Base-by-base conservation (phyloP, 2,329 filamentous ascomycete genomes). In the Aspergillus tubingensis region DNA sequence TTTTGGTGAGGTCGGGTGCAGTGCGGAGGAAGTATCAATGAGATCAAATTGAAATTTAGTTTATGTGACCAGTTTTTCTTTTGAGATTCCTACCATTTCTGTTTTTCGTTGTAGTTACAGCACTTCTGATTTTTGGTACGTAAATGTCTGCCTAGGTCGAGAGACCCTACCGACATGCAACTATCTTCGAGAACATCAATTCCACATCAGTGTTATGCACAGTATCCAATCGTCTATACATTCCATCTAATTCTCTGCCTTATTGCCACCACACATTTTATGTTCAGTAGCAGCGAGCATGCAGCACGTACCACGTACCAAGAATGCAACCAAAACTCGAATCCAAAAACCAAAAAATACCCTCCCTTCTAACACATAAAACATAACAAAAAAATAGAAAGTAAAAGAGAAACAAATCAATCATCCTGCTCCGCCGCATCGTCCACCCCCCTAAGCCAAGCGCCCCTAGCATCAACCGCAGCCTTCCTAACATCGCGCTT, bases 401-500 rank as follows among this genome's bases (percentile, higher is more conserved):
- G 7, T 5, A 27, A 11, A 44, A 44, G 13, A 50, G 11, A 38
- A 41, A 21, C 13, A 23, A 43, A 60, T 68, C 68, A 77, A 44
- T 86, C 83, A 47, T 87, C 85, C 21, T 84, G 83, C 23, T 81
- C 78, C 23, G 81, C 78, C 57, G 83, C 84, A 70, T 88, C 85
- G 68, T 86, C 85, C 47, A 87, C 76, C 13, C 72, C 70, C 59
- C 81, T 80, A 56, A 87, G 70, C 86, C 86, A 89, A 58, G 80
- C 83, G n/a, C 78, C 81, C 54, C 85, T 75, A 63, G 86, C 87
- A 75, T 82, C 82, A 25, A 88, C 86, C 13, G 86, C 87, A 60
- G 85, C 85, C 63, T 84, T 82, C 44, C 87, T 79, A 8, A 90
- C 87, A 69, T 82, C 81, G 62, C 87, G 77, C 76, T 86, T 88